Percentiles rank a stretch among this genome's conserved stretches.
Conservation (phyloP, 495 filamentous ascomycete species). For the Penicillium verhagenii region DNA sequence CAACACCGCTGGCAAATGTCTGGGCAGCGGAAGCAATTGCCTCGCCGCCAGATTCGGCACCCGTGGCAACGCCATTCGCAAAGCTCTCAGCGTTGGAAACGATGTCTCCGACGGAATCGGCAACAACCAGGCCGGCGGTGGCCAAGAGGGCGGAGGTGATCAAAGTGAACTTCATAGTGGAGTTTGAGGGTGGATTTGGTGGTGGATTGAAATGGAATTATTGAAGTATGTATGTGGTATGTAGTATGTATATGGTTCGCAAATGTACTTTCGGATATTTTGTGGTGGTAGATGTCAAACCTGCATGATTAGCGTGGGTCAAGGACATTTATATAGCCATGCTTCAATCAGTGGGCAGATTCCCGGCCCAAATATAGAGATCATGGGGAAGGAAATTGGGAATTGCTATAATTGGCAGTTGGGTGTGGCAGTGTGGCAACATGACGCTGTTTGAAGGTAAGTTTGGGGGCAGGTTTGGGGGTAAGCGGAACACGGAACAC, state of each 20-base stretch:
- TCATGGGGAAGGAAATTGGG: neutral
- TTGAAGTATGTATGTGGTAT: neutral
- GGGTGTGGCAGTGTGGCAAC: slow-evolving; percentile 2
- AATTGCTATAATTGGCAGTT: neutral
- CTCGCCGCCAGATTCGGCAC: slow-evolving; percentile 1
- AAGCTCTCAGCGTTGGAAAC: slow-evolving; percentile 13
- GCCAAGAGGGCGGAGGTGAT: slow-evolving; percentile 28
- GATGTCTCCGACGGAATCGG: slow-evolving; percentile 17
- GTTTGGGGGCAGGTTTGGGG: neutral
- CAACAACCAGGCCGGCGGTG: slow-evolving; percentile 18
- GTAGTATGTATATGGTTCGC: neutral
- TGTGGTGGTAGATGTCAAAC: neutral
- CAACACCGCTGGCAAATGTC: slow-evolving; percentile 1
- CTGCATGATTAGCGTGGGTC: neutral
- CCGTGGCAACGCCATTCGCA: neutral
- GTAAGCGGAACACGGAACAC: slow-evolving; percentile 3
- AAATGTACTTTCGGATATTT: no score
- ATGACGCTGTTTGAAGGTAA: neutral
- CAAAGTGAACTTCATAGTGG: slow-evolving; percentile 31
- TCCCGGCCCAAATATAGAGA: slow-evolving; percentile 2
- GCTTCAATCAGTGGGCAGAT: neutral
- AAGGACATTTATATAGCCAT: neutral
- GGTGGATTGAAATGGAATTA: neutral
- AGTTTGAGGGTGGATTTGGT: neutral
- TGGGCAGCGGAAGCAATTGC: slow-evolving; percentile 1